Conservation (phyloP, 257 asterid genomes). For the Gardenia jasminoides region DNA sequence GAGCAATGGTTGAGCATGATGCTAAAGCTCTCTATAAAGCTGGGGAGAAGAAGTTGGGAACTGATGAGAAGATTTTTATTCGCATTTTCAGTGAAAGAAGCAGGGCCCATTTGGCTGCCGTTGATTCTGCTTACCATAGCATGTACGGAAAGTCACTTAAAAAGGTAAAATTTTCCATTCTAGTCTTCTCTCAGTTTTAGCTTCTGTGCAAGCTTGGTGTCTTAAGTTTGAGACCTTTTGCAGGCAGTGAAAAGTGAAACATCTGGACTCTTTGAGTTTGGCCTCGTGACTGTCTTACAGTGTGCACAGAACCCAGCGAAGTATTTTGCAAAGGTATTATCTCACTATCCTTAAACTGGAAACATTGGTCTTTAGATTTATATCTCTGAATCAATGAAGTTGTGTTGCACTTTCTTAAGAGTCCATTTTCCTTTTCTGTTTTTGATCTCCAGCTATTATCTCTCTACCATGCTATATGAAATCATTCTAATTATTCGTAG, state of each 20-base stretch:
- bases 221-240: conserved; percentile 21
- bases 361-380: not conserved
- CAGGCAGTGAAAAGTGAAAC: conserved; percentile 93
- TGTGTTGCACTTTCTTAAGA: not conserved
- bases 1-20: conserved; percentile 62
- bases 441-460: no score
- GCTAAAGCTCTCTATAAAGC: conserved; percentile 87
- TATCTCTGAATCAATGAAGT: not conserved
- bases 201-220: conserved; percentile 1
- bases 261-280: conserved; percentile 73
- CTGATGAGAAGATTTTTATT: conserved; percentile 79
- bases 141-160: conserved; percentile 64
- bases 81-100: conserved; percentile 68
- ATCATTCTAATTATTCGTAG: not conserved
- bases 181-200: conserved; percentile 2
- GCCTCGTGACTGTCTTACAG: conserved; percentile 59
- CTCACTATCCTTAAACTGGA: not conserved
- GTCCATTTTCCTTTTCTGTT: not conserved
- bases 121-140: conserved; percentile 59
- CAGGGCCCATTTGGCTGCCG: conserved; percentile 69
- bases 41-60: conserved; percentile 87
- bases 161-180: conserved; percentile 45
- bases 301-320: conserved; percentile 78
- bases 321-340: conserved; percentile 80
- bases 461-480: not conserved